Evolutionary conservation across 2,329 filamentous ascomycete species (phyloP).

Genomic region (Penicillium sp.): DNA sequence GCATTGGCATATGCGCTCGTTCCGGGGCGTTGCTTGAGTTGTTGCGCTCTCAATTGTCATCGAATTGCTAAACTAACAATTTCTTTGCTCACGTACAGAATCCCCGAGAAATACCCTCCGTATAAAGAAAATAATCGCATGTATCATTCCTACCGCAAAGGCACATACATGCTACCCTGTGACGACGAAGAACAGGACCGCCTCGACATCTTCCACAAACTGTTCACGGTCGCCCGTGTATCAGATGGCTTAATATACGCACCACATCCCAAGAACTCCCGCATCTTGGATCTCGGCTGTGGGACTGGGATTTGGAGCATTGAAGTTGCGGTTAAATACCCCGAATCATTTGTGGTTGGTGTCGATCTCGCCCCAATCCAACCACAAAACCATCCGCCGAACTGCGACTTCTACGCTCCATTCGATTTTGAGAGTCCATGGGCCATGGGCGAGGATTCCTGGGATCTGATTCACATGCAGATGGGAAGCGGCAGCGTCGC

Average conservation of each 20-base stretch:
- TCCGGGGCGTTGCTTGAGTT: not conserved
- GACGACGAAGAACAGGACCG: slow-evolving; percentile 77
- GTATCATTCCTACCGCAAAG: slow-evolving; percentile 68
- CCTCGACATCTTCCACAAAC: slow-evolving; percentile 79
- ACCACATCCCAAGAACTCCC: slow-evolving; percentile 44
- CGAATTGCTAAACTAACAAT: not conserved
- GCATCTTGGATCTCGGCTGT: slow-evolving; percentile 70
- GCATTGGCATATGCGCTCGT: too few relatives aligned
- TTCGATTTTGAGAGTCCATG: slow-evolving; percentile 79
- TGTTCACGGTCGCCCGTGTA: slow-evolving; percentile 67
- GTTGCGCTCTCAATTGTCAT: not conserved
- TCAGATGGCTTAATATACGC: slow-evolving; percentile 47
- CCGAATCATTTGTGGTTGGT: slow-evolving; percentile 61
- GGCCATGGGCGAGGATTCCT: slow-evolving; percentile 67
- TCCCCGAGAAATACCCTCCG: slow-evolving; percentile 40
- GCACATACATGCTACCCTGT: slow-evolving; percentile 75
- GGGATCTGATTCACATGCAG: slow-evolving; percentile 81
- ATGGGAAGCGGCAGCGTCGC: slow-evolving; percentile 76
- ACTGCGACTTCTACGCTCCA: slow-evolving; percentile 66
- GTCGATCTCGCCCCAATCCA: slow-evolving; percentile 65
- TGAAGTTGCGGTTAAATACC: slow-evolving; percentile 73
- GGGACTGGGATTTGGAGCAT: slow-evolving; percentile 92
- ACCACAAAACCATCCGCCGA: slow-evolving; percentile 68
- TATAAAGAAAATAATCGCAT: slow-evolving; percentile 68
- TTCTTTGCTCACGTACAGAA: slow-evolving; percentile 22